phyloP scores from a whole-genome alignment of 2,329 filamentous ascomycete genomes.

The Trichoderma simmonsii region DNA sequence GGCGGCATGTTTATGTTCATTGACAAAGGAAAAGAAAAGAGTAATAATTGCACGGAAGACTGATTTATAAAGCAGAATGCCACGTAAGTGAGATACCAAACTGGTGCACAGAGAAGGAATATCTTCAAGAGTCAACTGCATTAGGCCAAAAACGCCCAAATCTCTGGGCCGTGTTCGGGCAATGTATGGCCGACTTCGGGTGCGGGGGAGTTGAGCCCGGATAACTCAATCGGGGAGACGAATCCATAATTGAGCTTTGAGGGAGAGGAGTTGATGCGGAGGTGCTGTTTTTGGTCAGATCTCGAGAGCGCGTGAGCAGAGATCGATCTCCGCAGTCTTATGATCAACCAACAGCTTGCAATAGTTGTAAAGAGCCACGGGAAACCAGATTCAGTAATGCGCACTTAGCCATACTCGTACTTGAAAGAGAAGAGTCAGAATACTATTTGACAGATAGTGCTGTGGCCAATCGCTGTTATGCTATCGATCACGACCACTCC shows the following conservation, averaged over 20 bases:
- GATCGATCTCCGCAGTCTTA: background rate
- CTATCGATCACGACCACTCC: background rate
- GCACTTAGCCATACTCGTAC: background rate
- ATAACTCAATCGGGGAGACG: background rate
- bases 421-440: background rate
- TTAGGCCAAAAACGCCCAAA: background rate
- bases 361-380: background rate
- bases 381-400: background rate
- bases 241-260: background rate
- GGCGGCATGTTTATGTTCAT: background rate
- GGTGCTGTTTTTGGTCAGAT: background rate
- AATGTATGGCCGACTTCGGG: slow-evolving; percentile 7
- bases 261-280: background rate
- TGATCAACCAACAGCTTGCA: background rate
- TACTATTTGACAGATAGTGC: background rate
- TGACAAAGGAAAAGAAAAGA: background rate
- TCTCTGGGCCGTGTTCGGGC: background rate
- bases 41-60: background rate
- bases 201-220: slow-evolving; percentile 1
- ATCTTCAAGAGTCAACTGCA: background rate
- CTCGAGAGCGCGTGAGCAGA: background rate
- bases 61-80: background rate
- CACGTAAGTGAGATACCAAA: background rate
- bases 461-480: background rate
- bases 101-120: background rate